Conservation (phyloP, 1,284 basidiomycete genomes). For the Cerrena zonata region DNA sequence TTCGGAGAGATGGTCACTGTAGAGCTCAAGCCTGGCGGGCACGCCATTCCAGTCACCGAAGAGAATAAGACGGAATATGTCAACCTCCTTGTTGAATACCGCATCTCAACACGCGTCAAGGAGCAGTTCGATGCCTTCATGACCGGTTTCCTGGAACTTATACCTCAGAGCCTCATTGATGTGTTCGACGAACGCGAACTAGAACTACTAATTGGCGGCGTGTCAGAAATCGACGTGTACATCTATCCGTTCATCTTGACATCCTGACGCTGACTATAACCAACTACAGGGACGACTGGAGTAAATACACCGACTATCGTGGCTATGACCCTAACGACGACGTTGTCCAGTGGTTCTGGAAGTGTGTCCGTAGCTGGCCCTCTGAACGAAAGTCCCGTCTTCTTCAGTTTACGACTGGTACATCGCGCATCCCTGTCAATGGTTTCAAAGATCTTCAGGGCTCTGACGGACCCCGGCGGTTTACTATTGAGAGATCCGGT, state of each 20-base stretch:
- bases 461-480: conserved; percentile 89
- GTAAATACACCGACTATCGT: conserved; percentile 80
- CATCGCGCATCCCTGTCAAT: conserved; percentile 94
- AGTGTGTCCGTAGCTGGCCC: conserved; percentile 94
- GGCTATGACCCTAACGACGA: conserved; percentile 84
- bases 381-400: conserved; percentile 91
- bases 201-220: conserved; percentile 94
- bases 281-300: conserved; percentile 69
- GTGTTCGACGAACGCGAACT: conserved; percentile 98
- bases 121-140: conserved; percentile 96
- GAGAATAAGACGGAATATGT: conserved; percentile 99
- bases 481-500: conserved; percentile 93
- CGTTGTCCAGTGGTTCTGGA: conserved; percentile 99
- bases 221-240: conserved; percentile 96
- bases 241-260: conserved; percentile 24
- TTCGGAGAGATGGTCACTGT: conserved; percentile 95
- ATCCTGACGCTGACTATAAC: neutral
- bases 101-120: conserved; percentile 87
- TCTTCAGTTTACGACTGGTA: conserved; percentile 95
- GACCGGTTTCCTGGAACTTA: conserved; percentile 90
- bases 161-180: conserved; percentile 90
- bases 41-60: conserved; percentile 83
- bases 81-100: conserved; percentile 88
- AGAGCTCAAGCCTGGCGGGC: conserved; percentile 88
- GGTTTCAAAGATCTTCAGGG: conserved; percentile 99